Evolutionary conservation across 2,329 filamentous ascomycete genomes (phyloP).

Genomic region (Dothistroma septosporum): DNA sequence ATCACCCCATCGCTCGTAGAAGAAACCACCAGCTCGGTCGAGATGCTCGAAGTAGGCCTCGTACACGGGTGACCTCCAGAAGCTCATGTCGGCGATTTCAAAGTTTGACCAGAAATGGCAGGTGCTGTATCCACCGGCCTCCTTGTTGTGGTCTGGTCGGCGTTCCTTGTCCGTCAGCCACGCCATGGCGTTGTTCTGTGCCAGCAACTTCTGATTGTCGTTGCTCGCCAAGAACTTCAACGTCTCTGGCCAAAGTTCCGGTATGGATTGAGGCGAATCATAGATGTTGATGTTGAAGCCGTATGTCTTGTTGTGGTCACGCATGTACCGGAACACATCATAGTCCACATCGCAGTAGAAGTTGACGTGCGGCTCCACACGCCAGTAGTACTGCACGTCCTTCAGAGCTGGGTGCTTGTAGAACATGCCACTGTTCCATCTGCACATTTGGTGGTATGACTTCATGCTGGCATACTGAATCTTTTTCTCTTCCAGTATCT

Average conservation of each 20-base stretch:
- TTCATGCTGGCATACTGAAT: conserved; percentile 87
- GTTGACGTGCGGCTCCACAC: conserved; percentile 95
- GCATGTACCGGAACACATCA: conserved; percentile 97
- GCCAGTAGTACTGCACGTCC: conserved; percentile 90
- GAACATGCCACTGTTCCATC: conserved; percentile 98
- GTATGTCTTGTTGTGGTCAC: conserved; percentile 97
- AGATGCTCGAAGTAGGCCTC: conserved; percentile 96
- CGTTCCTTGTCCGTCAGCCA: conserved; percentile 79
- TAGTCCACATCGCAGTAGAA: conserved; percentile 99
- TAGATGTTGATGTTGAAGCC: conserved; percentile 98
- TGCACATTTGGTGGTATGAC: conserved; percentile 98
- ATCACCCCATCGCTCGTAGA: conserved; percentile 98
- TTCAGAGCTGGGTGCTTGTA: conserved; percentile 89
- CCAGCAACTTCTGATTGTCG: conserved; percentile 69
- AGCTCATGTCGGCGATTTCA: conserved; percentile 87
- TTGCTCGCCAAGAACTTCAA: conserved; percentile 69
- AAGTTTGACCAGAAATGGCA: conserved; percentile 99
- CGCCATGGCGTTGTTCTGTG: conserved; percentile 76
- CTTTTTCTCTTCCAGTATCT: conserved; percentile 74
- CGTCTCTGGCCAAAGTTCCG: conserved; percentile 92
- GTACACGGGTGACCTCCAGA: conserved; percentile 87
- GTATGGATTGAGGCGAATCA: conserved; percentile 81
- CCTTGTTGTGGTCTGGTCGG: conserved; percentile 72
- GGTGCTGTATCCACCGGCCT: conserved; percentile 90
- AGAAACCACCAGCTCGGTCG: conserved; percentile 91